Base-by-base conservation (phyloP, 352 stramenopile species). In the Hyaloperonospora arabidopsidis region DNA sequence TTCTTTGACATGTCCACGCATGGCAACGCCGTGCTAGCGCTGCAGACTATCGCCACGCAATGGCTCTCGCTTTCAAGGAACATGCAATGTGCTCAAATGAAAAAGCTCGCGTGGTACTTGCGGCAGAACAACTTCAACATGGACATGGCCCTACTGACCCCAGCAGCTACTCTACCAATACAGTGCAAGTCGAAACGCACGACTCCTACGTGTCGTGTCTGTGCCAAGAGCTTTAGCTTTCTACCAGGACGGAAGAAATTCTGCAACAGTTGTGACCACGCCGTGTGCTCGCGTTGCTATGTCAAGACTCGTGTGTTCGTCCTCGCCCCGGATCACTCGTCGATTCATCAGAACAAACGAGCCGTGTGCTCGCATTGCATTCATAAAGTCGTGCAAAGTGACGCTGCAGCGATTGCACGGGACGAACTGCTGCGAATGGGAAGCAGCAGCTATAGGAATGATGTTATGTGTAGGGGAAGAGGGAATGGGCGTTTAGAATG, bases 51-150 rank as follows among this genome's bases (percentile, higher is more conserved):
- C 45, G 68, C 68, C 5, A 74, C 57, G 18, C 65, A 73, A 35
- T 76, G 68, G 68, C 46, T 76, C 12, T 64, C 64, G 1, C 56
- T 66, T 45, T 52, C 58, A 62, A 57, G 68, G 5, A 63, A 65
- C 32, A 58, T 73, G 6, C 57, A 76, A 35, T 72, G 58, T 41
- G 68, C 68, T 11, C 68, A 74, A 46, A 76, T 74, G 65, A 76
- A 74, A 50, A 76, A 76, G 44, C 57, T 76, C 15, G 49, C 67
- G 35, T 74, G 68, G 65, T 69, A 61, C 59, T 71, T 74, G 48
- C 58, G 62, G 1, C 39, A 69, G 41, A n/a, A n/a, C n/a, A n/a
- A n/a, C n/a, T n/a, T n/a, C n/a, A n/a, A n/a, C 61, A 56, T 32
- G 74, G 57, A 19, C 61, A 65, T 15, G 57, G 68, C 39, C 64